A percentile compares a stretch with the other conserved stretches of the same genome.
Conservation (phyloP, 192 early-diverging fungal species). For the Gonapodya prolifera region DNA sequence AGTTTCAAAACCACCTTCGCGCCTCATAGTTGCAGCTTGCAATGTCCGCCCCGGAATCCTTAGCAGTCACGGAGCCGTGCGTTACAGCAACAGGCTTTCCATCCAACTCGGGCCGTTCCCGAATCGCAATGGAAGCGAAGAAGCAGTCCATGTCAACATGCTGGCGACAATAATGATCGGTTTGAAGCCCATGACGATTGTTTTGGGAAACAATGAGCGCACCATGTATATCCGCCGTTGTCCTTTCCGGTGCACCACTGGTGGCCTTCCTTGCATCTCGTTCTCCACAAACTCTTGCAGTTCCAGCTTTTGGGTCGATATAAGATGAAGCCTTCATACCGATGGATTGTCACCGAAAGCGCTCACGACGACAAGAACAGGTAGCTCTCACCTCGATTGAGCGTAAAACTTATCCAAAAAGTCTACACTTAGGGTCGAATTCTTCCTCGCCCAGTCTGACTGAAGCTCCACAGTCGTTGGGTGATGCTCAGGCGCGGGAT, state of each 20-base stretch:
- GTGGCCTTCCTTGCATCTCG: slow-evolving; percentile 13
- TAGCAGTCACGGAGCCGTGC: slow-evolving; percentile 27
- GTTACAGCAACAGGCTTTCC: slow-evolving; percentile 59
- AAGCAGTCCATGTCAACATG: slow-evolving; percentile 94
- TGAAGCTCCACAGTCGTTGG: neutral
- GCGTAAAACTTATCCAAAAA: slow-evolving; percentile 31
- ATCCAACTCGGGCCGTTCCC: slow-evolving; percentile 48
- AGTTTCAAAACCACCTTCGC: slow-evolving; percentile 61
- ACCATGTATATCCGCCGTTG: slow-evolving; percentile 29
- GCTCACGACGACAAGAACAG: slow-evolving; percentile 52
- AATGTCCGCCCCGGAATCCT: slow-evolving; percentile 36
- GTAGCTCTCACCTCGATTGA: slow-evolving; percentile 16
- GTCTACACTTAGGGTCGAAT: slow-evolving; percentile 20
- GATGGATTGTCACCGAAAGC: slow-evolving; percentile 31
- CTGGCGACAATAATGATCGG: slow-evolving; percentile 7
- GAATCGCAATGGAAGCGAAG: slow-evolving; percentile 72
- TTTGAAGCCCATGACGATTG: neutral
- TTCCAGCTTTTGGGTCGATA: slow-evolving; percentile 70
- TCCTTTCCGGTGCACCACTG: neutral
- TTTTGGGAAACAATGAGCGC: neutral
- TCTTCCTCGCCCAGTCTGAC: slow-evolving; percentile 13
- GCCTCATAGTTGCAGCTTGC: slow-evolving; percentile 85
- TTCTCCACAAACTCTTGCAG: slow-evolving; percentile 49
- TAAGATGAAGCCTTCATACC: slow-evolving; percentile 39
- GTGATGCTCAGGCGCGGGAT: neutral